Percentiles rank a stretch among this genome's conserved stretches.
Evolutionary conservation across 257 asterid species (phyloP).

Genomic region (Solanum lycopersicoides): DNA sequence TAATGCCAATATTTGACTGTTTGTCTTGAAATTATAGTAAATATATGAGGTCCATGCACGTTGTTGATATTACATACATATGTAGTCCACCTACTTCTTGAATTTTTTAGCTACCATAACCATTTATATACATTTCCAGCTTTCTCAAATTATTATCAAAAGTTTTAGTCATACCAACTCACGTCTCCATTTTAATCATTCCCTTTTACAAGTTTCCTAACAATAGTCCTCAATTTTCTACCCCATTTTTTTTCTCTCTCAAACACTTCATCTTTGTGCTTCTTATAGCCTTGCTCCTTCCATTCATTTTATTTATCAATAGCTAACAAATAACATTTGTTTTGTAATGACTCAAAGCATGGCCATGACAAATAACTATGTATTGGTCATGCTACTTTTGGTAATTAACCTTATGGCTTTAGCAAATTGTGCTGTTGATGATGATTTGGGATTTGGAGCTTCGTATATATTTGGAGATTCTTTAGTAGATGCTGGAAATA

Average conservation of each 20-base stretch:
- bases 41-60: constrained; percentile 29
- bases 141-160: background rate
- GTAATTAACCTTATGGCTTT: constrained; percentile 4
- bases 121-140: background rate
- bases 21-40: constrained; percentile 22
- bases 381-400: constrained; percentile 10
- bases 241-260: background rate
- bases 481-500: constrained; percentile 91
- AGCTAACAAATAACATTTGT: background rate
- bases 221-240: background rate
- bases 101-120: background rate
- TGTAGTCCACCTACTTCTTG: constrained; percentile 54
- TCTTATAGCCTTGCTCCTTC: background rate
- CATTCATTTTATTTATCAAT: background rate
- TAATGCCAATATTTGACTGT: constrained; percentile 7
- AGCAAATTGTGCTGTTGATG: constrained; percentile 24
- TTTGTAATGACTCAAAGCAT: constrained; percentile 2
- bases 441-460: constrained; percentile 43
- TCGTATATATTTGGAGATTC: constrained; percentile 83
- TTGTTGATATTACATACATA: constrained; percentile 19
- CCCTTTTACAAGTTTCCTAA: constrained; percentile 31
- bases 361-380: constrained; percentile 10
- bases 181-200: constrained; percentile 14
- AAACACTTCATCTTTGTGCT: background rate
- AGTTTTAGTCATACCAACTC: constrained; percentile 37